Evolutionary conservation across 495 filamentous ascomycete genomes (phyloP).

Genomic region (Echria macrotheca): DNA sequence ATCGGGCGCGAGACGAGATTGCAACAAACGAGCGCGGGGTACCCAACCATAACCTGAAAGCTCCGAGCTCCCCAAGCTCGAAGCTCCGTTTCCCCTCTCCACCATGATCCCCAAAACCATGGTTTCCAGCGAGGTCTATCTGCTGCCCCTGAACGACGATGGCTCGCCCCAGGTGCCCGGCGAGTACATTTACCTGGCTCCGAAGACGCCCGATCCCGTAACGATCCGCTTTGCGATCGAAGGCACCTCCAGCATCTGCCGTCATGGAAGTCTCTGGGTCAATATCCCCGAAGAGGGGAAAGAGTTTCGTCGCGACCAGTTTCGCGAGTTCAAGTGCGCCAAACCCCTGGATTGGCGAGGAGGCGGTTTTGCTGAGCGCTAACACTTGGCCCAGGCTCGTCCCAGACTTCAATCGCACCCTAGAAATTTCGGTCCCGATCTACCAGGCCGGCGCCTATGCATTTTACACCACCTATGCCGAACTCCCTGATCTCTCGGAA

Average conservation of each 20-base stretch:
- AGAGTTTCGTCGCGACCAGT: conserved; percentile 68
- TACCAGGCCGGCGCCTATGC: conserved; percentile 82
- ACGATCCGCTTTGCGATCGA: conserved; percentile 87
- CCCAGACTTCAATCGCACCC: conserved; percentile 86
- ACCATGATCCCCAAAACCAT: conserved; percentile 48
- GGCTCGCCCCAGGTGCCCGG: conserved; percentile 87
- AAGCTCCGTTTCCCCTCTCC: conserved; percentile 12
- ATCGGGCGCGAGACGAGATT: conserved; percentile 18
- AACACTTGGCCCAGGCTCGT: conserved; percentile 53
- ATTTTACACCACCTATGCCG: conserved; percentile 90
- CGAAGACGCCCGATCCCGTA: conserved; percentile 65
- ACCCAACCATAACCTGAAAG: conserved; percentile 4
- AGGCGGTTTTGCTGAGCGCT: too few species aligned
- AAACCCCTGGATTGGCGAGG: neutral
- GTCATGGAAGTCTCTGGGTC: conserved; percentile 89
- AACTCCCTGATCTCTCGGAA: conserved; percentile 71
- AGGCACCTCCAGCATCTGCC: conserved; percentile 91
- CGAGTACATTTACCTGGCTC: conserved; percentile 84
- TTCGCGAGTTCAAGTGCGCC: conserved; percentile 78
- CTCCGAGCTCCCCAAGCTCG: neutral
- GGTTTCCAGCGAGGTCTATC: conserved; percentile 64
- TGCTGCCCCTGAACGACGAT: conserved; percentile 83
- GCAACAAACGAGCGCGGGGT: too few species aligned
- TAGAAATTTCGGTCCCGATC: conserved; percentile 84
- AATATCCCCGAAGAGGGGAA: conserved; percentile 78